Evolutionary conservation across 352 stramenopile genomes (phyloP).

Genomic region (Globisporangium carolinianum): DNA sequence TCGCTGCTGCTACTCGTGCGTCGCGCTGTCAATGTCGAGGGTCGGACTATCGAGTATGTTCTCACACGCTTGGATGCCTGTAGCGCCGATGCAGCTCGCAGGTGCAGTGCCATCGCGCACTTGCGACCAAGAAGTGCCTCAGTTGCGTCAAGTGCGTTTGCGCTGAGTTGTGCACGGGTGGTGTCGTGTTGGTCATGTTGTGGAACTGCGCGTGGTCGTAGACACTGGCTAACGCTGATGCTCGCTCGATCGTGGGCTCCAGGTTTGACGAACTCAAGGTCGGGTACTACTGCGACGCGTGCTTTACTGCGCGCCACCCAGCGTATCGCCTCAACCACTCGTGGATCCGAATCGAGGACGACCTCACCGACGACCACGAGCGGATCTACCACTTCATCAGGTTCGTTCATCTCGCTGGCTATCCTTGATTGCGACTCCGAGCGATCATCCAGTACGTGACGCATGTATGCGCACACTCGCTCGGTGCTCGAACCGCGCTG

Average conservation of each 20-base stretch:
- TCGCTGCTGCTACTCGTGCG: too few relatives aligned
- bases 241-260: not conserved
- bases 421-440: not conserved
- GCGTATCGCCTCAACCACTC: constrained; percentile 43
- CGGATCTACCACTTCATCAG: constrained; percentile 52
- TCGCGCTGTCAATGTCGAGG: too few relatives aligned
- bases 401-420: constrained; percentile 16
- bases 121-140: constrained; percentile 59
- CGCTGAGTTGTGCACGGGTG: too few relatives aligned
- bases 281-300: constrained; percentile 65
- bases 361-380: constrained; percentile 49
- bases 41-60: too few relatives aligned
- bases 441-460: too few relatives aligned
- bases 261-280: constrained; percentile 49
- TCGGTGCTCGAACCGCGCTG: not conserved
- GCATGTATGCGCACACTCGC: not conserved
- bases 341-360: constrained; percentile 47
- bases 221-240: too few relatives aligned
- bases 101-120: constrained; percentile 30
- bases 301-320: constrained; percentile 50
- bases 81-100: constrained; percentile 52
- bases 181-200: too few relatives aligned
- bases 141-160: constrained; percentile 52
- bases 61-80: not conserved
- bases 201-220: too few relatives aligned